phyloP scores from a whole-genome alignment of 73 alveolate genomes.

The Blepharisma stoltei region DNA sequence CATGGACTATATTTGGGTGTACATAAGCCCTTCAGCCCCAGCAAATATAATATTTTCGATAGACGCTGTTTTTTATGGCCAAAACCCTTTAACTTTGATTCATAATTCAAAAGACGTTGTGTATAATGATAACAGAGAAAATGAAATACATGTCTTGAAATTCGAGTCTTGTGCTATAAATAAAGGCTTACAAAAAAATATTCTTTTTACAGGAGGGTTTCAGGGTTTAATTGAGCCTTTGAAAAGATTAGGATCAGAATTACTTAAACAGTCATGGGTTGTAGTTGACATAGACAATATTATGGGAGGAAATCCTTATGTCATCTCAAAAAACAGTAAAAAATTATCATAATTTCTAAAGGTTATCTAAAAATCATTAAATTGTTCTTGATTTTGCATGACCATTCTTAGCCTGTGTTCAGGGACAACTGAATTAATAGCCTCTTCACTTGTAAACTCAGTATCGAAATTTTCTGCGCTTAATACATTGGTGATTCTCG shows the following conservation, averaged over 20 bases:
- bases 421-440: slow-evolving; percentile 35
- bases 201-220: neutral
- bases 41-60: neutral
- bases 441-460: slow-evolving; percentile 49
- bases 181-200: neutral
- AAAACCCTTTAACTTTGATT: neutral
- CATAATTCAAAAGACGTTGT: neutral
- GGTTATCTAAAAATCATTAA: neutral
- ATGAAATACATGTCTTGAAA: neutral
- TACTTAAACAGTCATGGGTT: neutral
- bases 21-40: neutral
- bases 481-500: slow-evolving; percentile 38
- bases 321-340: neutral
- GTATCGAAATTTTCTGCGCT: slow-evolving; percentile 44
- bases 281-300: neutral
- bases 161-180: neutral
- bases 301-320: neutral
- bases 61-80: neutral
- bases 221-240: neutral
- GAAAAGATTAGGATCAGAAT: neutral
- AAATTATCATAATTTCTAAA: neutral
- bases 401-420: neutral
- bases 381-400: neutral
- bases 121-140: neutral
- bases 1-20: neutral